Evolutionary conservation across 1,139 yeast species (phyloP).

Genomic region (Geotrichum candidum): DNA sequence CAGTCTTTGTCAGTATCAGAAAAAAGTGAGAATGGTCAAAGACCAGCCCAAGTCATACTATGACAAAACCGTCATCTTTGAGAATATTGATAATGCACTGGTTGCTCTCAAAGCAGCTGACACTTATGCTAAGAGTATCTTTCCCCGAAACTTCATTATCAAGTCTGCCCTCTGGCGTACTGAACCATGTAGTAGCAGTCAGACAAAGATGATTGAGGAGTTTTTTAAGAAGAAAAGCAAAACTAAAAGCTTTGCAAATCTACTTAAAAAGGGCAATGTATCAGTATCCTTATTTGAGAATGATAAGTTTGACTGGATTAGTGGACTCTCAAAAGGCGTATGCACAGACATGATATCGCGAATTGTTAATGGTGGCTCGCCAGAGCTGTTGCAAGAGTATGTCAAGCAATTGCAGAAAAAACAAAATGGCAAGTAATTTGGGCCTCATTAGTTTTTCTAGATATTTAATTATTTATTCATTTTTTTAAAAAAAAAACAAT

Average conservation of each 20-base stretch:
- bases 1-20: conserved; percentile 8
- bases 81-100: conserved; percentile 16
- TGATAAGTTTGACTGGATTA: conserved; percentile 11
- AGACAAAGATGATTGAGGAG: conserved; percentile 13
- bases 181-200: conserved; percentile 20
- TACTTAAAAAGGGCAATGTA: background rate
- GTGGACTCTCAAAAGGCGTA: conserved; percentile 16
- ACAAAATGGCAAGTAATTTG: background rate
- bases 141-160: conserved; percentile 18
- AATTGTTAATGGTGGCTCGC: conserved; percentile 1
- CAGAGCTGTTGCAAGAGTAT: background rate
- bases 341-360: conserved; percentile 16
- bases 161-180: conserved; percentile 26
- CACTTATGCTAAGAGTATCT: conserved; percentile 18
- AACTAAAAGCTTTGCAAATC: background rate
- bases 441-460: background rate
- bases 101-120: conserved; percentile 27
- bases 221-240: background rate
- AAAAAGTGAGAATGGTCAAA: background rate
- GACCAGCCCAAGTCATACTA: background rate
- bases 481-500: background rate
- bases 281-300: background rate
- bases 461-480: background rate
- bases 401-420: background rate
- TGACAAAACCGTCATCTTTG: conserved; percentile 16